Percentiles rank a stretch among this genome's conserved stretches.
phyloP scores from a whole-genome alignment of 768 basidiomycete genomes.

The Leccinellum luteum region DNA sequence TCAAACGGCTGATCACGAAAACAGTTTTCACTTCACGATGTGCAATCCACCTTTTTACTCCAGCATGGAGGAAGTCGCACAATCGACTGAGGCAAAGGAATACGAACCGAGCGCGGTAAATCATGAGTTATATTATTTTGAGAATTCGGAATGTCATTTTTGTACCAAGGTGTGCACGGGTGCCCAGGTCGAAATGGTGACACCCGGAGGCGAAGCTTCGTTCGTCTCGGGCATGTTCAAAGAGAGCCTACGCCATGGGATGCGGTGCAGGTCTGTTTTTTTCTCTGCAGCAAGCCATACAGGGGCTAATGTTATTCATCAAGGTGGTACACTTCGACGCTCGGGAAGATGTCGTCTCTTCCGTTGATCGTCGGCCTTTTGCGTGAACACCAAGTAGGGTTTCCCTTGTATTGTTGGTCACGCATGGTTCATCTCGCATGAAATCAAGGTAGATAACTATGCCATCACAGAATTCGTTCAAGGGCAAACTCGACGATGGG shows the following conservation, averaged over 20 bases:
- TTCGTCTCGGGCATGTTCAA: conserved; percentile 78
- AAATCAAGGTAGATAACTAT: conserved; percentile 76
- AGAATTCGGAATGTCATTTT: not conserved
- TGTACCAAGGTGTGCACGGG: conserved; percentile 75
- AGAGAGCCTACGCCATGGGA: conserved; percentile 58
- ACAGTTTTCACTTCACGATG: conserved; percentile 77
- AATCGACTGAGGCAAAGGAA: conserved; percentile 62
- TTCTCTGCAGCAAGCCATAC: not conserved
- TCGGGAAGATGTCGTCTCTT: conserved; percentile 84
- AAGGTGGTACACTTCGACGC: conserved; percentile 90
- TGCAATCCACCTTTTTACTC: conserved; percentile 97
- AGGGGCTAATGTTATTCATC: not conserved
- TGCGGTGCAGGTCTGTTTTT: conserved; percentile 52
- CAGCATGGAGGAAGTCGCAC: conserved; percentile 63
- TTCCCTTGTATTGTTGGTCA: not conserved
- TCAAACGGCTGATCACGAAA: not conserved
- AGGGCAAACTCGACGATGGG: conserved; percentile 91
- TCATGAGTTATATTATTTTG: not conserved
- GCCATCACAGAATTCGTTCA: conserved; percentile 80
- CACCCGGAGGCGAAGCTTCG: conserved; percentile 75
- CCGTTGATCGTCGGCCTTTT: conserved; percentile 56
- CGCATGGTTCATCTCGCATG: not conserved
- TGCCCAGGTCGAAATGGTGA: conserved; percentile 84
- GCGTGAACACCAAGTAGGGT: conserved; percentile 41
- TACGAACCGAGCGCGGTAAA: conserved; percentile 67